Base-by-base conservation (phyloP, 225 moss, liverwort and hornwort genomes). In the Neckera pumila region DNA sequence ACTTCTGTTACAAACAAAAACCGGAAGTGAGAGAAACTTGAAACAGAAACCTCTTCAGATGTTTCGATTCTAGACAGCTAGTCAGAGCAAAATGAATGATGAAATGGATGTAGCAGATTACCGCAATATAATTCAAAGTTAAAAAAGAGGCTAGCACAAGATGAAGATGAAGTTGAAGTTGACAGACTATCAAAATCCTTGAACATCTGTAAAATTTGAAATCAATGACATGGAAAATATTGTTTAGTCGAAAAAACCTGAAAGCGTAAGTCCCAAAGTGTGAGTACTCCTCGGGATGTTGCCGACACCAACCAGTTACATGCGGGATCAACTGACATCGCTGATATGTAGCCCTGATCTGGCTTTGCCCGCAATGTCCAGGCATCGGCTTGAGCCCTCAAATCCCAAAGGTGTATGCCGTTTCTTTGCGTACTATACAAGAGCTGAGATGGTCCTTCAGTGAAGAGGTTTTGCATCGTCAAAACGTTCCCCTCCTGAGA, bases 261-360 rank as follows among this genome's bases (percentile, higher is more conserved):
- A 87, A 99, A 99, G 70, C 99, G 93, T 83, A 99, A 89, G 89
- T 99, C 99, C 99, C 99, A 99, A 64, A 99, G 95, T 80, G 93
- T 97, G 74, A 99, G 87, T 82, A 96, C 88, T 75, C 99, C 97
- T 89, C 99, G 93, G 83, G 99, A 99, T 87, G 99, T 99, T 75
- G 95, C 99, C 54, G 96, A 95, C 63, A 97, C 96, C 87, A 99
- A 90, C 97, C 99, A 99, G 74, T 97, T 99, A 87, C 94, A 94
- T 78, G 95, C 95, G 60, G 95, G 92, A 87, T 99, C 99, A 66
- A 97, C 91, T 47, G 95, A 95, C 45, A 96, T 82, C 38, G 97
- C 94, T 47, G 97, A 96, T 80, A 95, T 93, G 81, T 94, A 97
- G 59, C 99, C 97, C 58, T 97, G 94, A 78, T 94, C 95, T 86